Evolutionary conservation across 2,329 filamentous ascomycete genomes (phyloP).

Genomic region (Mycogone perniciosa): DNA sequence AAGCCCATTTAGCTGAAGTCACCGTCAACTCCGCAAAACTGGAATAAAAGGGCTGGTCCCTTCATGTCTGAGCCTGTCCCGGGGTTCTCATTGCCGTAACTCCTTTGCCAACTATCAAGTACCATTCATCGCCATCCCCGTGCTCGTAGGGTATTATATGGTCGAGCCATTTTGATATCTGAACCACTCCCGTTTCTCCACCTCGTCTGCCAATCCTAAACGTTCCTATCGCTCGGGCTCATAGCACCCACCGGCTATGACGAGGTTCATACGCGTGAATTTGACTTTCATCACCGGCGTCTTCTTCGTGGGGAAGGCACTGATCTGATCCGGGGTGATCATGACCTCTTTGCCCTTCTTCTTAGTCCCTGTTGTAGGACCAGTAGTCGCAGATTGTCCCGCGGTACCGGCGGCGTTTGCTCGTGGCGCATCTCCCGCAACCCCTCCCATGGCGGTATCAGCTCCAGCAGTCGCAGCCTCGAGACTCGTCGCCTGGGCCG

Average conservation of each 20-base stretch:
- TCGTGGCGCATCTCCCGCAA: constrained; percentile 24
- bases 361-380: constrained; percentile 38
- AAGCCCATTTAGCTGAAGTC: too few relatives aligned
- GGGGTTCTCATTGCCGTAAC: too few relatives aligned
- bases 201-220: constrained; percentile 5
- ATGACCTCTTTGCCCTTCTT: constrained; percentile 88
- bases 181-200: too few relatives aligned
- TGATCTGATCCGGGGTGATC: constrained; percentile 89
- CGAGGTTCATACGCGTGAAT: constrained; percentile 92
- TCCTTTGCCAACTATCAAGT: neutral
- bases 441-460: constrained; percentile 30
- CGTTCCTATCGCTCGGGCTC: constrained; percentile 42
- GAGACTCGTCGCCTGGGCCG: constrained; percentile 38
- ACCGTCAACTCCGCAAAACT: too few relatives aligned
- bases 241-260: constrained; percentile 74
- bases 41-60: too few relatives aligned
- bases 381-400: constrained; percentile 22
- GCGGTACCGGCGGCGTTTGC: constrained; percentile 21
- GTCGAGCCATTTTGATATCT: neutral
- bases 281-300: constrained; percentile 87
- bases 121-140: neutral
- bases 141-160: neutral
- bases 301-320: constrained; percentile 92
- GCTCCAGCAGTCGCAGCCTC: constrained; percentile 37
- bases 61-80: too few relatives aligned